phyloP scores from a whole-genome alignment of 139 green algal species.

The Chlorella vulgaris region DNA sequence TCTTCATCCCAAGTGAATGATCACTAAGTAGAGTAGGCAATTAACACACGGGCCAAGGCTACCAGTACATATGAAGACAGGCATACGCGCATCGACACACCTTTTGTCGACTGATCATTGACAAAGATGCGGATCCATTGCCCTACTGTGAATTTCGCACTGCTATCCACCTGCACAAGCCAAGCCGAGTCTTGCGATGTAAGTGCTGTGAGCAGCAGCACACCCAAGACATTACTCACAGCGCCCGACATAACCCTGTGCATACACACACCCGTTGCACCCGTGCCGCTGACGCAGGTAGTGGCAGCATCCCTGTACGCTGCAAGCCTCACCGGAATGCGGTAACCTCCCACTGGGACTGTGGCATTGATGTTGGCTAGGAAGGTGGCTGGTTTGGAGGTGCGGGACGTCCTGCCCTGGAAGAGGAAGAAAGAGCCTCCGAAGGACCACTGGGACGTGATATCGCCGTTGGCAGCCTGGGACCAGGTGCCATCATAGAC shows the following conservation, averaged over 20 bases:
- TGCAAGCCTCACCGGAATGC: not conserved
- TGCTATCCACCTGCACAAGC: not conserved
- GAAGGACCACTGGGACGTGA: slow-evolving; percentile 6
- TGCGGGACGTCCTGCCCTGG: not conserved
- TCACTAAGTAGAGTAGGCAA: not conserved
- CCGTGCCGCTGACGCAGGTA: not conserved
- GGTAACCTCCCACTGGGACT: not conserved
- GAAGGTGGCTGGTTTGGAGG: not conserved
- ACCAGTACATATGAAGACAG: not conserved
- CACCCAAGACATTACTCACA: not conserved
- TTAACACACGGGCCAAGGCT: no score
- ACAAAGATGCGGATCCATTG: slow-evolving; percentile 17
- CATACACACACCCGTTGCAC: not conserved
- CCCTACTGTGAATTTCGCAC: not conserved
- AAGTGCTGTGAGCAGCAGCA: not conserved
- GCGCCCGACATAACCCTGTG: not conserved
- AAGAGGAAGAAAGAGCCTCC: slow-evolving; percentile 12
- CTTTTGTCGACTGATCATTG: slow-evolving; percentile 5
- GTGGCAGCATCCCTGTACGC: not conserved
- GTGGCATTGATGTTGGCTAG: not conserved
- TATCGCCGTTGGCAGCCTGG: not conserved
- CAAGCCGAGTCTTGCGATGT: not conserved
- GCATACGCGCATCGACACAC: not conserved
- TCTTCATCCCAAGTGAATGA: not conserved
- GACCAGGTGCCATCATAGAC: slow-evolving; percentile 15